These are phyloP conservation scores for Oryza glumipatula DNA, from an alignment of 176 grass and related monocot genomes.

Conservation along the genomic window DNA sequence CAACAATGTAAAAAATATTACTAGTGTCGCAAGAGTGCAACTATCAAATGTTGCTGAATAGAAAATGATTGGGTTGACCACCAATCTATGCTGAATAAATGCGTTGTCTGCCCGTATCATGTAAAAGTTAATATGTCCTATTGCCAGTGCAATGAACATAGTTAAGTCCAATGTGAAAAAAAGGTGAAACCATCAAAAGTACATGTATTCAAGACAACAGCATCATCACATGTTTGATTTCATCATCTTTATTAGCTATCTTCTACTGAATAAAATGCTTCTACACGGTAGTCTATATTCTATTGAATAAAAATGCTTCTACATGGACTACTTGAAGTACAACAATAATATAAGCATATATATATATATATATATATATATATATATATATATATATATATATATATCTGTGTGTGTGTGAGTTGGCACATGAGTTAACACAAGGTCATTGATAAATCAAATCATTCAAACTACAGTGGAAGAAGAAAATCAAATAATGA, in stretches of 20 bases:
- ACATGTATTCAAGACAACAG: neutral
- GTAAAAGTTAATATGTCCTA: neutral
- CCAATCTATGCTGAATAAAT: neutral
- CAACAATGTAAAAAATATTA: neutral
- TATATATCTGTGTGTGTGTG: neutral
- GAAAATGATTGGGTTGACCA: neutral
- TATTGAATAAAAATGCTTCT: slow-evolving; percentile 27
- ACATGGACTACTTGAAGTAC: neutral
- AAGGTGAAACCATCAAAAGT: neutral
- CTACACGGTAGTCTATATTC: neutral
- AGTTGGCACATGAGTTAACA: neutral
- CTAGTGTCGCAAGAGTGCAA: neutral
- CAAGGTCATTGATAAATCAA: neutral
- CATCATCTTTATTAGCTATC: neutral
- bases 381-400: too few relatives aligned
- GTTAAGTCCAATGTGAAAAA: neutral
- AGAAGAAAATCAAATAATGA: slow-evolving; percentile 11
- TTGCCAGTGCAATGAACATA: neutral
- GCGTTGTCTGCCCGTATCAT: neutral
- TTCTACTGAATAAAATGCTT: slow-evolving; percentile 24
- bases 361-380: too few relatives aligned
- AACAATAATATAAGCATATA: neutral
- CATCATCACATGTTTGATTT: slow-evolving; percentile 22
- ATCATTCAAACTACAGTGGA: neutral
- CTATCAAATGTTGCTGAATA: neutral